Evolutionary conservation across 1,284 basidiomycete species (phyloP).

Genomic region (Wallemia mellicola): DNA sequence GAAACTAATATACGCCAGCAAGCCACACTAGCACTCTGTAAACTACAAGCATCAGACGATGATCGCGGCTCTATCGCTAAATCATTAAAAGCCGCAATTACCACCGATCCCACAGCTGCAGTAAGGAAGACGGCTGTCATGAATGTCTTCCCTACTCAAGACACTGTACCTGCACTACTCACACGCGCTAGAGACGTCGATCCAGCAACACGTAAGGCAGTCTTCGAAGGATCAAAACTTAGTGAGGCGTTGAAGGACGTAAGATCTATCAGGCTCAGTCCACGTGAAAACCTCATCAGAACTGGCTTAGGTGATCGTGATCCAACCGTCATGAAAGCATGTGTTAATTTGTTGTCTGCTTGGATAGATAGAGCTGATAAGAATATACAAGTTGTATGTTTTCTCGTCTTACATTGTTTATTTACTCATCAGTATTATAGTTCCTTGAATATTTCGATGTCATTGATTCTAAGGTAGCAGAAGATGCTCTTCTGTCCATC

Average conservation of each 20-base stretch:
- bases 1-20: conserved; percentile 55
- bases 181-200: conserved; percentile 63
- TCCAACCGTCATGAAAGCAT: conserved; percentile 43
- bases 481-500: conserved; percentile 32
- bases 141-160: conserved; percentile 34
- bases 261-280: conserved; percentile 10
- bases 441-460: conserved; percentile 37
- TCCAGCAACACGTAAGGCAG: conserved; percentile 42
- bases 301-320: conserved; percentile 72
- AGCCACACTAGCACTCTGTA: conserved; percentile 55
- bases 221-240: conserved; percentile 32
- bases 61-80: conserved; percentile 17
- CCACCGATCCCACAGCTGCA: conserved; percentile 25
- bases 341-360: conserved; percentile 37
- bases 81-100: not conserved
- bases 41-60: conserved; percentile 41
- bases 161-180: conserved; percentile 37
- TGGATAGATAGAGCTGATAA: conserved; percentile 34
- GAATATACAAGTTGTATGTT: conserved; percentile 18
- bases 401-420: too few relatives aligned
- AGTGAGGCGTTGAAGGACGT: conserved; percentile 23
- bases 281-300: conserved; percentile 44
- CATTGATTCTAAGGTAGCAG: conserved; percentile 25
- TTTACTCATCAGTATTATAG: conserved; percentile 12
- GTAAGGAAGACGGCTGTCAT: conserved; percentile 64